Conservation (phyloP, 805 yeast genomes). For the Tetrapisispora pingtungensis region DNA sequence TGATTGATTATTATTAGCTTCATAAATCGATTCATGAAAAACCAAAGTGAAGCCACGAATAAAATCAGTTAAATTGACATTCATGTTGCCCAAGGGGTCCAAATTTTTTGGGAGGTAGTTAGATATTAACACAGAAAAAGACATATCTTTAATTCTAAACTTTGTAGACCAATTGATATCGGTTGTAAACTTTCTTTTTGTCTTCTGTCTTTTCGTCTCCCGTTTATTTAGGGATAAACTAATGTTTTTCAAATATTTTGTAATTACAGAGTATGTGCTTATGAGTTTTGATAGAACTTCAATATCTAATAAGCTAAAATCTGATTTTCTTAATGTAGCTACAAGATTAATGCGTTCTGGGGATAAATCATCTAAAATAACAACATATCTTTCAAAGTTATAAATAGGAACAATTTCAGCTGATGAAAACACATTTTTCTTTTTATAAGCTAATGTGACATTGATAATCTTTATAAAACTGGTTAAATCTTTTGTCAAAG, state of each 20-base stretch:
- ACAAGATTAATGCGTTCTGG: conserved; percentile 10
- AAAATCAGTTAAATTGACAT: conserved; percentile 14
- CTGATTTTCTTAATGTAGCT: conserved; percentile 22
- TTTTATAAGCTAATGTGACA: conserved; percentile 12
- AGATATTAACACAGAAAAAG: conserved; percentile 16
- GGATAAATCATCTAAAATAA: conserved; percentile 13
- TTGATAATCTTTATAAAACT: conserved; percentile 20
- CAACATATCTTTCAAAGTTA: conserved; percentile 24
- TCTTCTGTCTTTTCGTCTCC: too few species aligned
- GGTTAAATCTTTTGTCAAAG: conserved; percentile 6
- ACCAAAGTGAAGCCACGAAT: conserved; percentile 19
- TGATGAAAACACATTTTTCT: background rate
- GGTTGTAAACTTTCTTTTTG: background rate
- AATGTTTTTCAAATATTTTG: background rate
- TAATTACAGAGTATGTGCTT: background rate
- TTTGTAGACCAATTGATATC: conserved; percentile 14
- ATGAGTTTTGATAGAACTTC: conserved; percentile 14
- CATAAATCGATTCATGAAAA: conserved; percentile 15
- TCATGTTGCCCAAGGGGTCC: conserved; percentile 17
- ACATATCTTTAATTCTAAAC: conserved; percentile 21
- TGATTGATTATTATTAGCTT: conserved; percentile 5
- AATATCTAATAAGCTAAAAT: conserved; percentile 16
- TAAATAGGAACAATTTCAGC: conserved; percentile 17
- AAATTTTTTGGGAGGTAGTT: conserved; percentile 14
- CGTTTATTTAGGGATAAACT: background rate